Conservation (phyloP, 1,284 basidiomycete species). For the Chalciporus piperatoides region DNA sequence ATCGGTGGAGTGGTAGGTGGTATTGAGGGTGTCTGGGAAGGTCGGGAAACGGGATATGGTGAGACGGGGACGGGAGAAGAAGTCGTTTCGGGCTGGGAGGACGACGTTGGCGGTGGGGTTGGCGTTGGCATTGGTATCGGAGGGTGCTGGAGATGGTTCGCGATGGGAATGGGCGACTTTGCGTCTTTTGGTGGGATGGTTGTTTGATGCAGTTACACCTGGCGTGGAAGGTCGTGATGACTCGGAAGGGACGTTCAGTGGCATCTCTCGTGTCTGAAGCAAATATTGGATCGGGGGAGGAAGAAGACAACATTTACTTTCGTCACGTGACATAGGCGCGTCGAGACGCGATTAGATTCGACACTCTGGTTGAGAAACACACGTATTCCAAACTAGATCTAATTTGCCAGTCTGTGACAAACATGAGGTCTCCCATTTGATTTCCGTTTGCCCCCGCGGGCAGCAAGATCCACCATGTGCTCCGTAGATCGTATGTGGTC, state of each 20-base stretch:
- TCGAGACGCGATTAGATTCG: not conserved
- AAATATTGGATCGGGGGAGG: not conserved
- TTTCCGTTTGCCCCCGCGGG: not conserved
- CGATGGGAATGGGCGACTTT: constrained; percentile 34
- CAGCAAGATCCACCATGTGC: not conserved
- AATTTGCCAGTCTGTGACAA: too few species aligned
- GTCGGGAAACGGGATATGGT: constrained; percentile 67
- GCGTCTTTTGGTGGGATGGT: constrained; percentile 37
- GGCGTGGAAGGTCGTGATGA: constrained; percentile 37
- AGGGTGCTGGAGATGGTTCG: constrained; percentile 45
- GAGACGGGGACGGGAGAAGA: constrained; percentile 61
- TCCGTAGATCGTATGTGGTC: not conserved
- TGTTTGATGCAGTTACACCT: constrained; percentile 24
- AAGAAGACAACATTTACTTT: constrained; percentile 2
- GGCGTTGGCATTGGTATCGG: constrained; percentile 30
- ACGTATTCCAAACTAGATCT: too few species aligned
- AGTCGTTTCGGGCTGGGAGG: constrained; percentile 58
- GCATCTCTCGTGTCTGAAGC: constrained; percentile 7
- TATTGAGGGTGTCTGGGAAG: constrained; percentile 54
- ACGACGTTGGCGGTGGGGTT: constrained; percentile 41
- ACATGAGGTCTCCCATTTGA: not conserved
- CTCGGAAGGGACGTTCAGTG: constrained; percentile 22
- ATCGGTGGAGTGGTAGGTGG: constrained; percentile 62
- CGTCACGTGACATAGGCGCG: constrained; percentile 20
- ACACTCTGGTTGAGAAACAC: too few species aligned